A percentile compares a stretch with the other conserved stretches of the same genome.
Conservation (phyloP, 352 stramenopile genomes). For the Phytophthora palmivora region DNA sequence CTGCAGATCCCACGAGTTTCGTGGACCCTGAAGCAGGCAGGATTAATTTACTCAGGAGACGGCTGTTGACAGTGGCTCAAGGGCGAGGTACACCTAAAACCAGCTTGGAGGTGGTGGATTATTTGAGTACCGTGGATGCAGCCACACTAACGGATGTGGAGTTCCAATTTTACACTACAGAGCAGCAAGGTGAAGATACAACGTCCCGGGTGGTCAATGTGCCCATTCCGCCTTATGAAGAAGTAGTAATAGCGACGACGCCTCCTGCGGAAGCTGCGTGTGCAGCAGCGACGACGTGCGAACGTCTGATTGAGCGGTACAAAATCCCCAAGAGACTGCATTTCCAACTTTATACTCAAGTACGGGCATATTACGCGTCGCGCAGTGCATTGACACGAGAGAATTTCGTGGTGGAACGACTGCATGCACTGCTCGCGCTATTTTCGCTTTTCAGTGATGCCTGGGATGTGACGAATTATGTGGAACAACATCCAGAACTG, state of each 20-base stretch:
- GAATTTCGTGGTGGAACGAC: slow-evolving; percentile 65
- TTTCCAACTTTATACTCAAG: slow-evolving; percentile 76
- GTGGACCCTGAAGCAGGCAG: slow-evolving; percentile 46
- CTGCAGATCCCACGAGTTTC: slow-evolving; percentile 58
- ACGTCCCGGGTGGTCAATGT: slow-evolving; percentile 49
- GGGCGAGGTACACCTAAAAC: slow-evolving; percentile 50
- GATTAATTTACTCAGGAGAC: slow-evolving; percentile 55
- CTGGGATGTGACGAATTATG: slow-evolving; percentile 78
- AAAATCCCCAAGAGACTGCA: slow-evolving; percentile 70
- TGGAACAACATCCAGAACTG: slow-evolving; percentile 82
- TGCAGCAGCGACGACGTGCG: slow-evolving; percentile 52
- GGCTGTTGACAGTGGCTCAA: slow-evolving; percentile 64
- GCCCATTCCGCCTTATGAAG: slow-evolving; percentile 42
- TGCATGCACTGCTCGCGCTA: slow-evolving; percentile 74
- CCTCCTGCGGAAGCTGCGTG: slow-evolving; percentile 35
- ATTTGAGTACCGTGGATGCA: slow-evolving; percentile 37
- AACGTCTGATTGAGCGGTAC: slow-evolving; percentile 59
- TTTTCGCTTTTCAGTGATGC: slow-evolving; percentile 83
- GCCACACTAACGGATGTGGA: slow-evolving; percentile 15
- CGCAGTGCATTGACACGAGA: slow-evolving; percentile 46
- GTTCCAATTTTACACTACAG: slow-evolving; percentile 81
- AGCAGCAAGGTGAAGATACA: slow-evolving; percentile 26
- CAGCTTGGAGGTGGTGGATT: slow-evolving; percentile 75
- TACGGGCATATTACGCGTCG: slow-evolving; percentile 54
- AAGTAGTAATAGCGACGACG: slow-evolving; percentile 28